Conservation (phyloP, 306 rosid species). For the Luffa acutangula region DNA sequence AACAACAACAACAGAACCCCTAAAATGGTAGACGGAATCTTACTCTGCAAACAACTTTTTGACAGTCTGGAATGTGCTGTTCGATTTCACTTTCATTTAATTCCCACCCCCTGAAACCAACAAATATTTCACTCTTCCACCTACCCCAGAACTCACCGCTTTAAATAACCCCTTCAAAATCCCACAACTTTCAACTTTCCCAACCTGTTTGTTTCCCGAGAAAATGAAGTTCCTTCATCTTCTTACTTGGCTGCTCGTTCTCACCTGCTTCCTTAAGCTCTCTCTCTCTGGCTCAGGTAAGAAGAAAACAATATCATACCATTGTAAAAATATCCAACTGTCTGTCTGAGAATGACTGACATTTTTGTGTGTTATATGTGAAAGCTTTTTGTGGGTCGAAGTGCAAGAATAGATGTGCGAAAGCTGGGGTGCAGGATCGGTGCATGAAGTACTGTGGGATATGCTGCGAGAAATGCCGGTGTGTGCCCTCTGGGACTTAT, state of each 20-base stretch:
- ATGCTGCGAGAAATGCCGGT: conserved; percentile 64
- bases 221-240: conserved; percentile 35
- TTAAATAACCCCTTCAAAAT: neutral
- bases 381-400: conserved; percentile 29
- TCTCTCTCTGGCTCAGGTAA: conserved; percentile 53
- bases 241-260: conserved; percentile 34
- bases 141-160: neutral
- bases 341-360: neutral
- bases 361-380: too few relatives aligned
- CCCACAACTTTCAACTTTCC: neutral
- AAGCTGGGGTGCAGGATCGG: conserved; percentile 49
- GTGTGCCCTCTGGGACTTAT: conserved; percentile 86
- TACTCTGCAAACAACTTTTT: neutral
- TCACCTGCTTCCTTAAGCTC: conserved; percentile 36
- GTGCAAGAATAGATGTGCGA: conserved; percentile 50
- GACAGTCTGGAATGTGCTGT: conserved; percentile 10
- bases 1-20: neutral
- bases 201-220: neutral
- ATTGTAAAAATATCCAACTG: neutral
- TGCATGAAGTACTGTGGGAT: conserved; percentile 75
- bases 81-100: neutral
- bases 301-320: neutral
- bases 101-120: neutral
- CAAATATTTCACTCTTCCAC: neutral
- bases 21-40: neutral